phyloP scores from a whole-genome alignment of 75 land plant genomes.

The Sequoiadendron giganteum region DNA sequence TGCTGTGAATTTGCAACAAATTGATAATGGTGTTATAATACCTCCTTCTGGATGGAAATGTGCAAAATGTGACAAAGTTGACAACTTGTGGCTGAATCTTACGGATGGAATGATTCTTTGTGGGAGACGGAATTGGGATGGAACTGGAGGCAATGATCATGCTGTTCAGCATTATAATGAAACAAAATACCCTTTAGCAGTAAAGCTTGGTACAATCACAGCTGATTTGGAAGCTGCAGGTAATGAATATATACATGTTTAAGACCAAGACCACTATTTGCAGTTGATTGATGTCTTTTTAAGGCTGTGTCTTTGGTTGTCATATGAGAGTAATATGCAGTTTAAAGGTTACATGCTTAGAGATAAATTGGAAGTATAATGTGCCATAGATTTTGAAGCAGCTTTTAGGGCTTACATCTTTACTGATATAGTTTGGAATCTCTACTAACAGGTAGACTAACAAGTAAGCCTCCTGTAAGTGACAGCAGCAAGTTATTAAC shows the following conservation, averaged over 20 bases:
- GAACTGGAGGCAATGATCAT: conserved; percentile 97
- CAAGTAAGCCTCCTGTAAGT: background rate
- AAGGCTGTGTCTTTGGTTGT: background rate
- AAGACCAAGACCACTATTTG: background rate
- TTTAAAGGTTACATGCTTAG: background rate
- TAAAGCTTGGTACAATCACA: conserved; percentile 99
- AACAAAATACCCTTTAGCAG: conserved; percentile 91
- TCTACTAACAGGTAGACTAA: background rate
- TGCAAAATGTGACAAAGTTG: conserved; percentile 87
- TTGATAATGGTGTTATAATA: conserved; percentile 78
- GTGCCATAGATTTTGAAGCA: background rate
- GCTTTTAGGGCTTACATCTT: background rate
- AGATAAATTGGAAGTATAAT: background rate
- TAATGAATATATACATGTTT: conserved; percentile 27
- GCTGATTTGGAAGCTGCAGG: conserved; percentile 96
- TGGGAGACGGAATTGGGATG: conserved; percentile 98
- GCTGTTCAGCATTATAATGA: conserved; percentile 90
- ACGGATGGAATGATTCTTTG: conserved; percentile 97
- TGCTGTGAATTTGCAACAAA: conserved; percentile 81
- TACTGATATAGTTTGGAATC: background rate
- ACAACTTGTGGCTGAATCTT: conserved; percentile 95
- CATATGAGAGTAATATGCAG: background rate
- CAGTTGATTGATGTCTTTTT: background rate
- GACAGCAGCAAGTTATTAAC: background rate
- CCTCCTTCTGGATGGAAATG: conserved; percentile 98